Base-by-base conservation (phyloP, 1,284 basidiomycete genomes). In the Anthracocystis panici-leucophaei region DNA sequence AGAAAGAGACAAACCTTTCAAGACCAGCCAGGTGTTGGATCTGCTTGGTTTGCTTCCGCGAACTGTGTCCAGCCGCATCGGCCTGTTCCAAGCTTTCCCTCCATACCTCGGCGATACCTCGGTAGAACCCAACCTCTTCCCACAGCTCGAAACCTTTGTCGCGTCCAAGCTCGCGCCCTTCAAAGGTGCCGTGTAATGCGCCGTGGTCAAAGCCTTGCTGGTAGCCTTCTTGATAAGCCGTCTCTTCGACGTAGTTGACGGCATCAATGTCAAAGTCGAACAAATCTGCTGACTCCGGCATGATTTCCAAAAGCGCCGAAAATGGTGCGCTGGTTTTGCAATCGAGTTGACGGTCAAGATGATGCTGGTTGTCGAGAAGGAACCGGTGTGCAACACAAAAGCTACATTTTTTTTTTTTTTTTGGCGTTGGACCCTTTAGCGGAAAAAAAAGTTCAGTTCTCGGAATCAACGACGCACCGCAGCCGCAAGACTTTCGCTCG, bases 71-170 rank as follows among this genome's bases (percentile, higher is more conserved):
- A 16, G 44, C 46, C 38, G 49, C 56, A 29, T 73, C 66, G 14
- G 62, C 63, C 48, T 60, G 72, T 31, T 72, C 54, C 40, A 78
- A 20, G n/a, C 57, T 38, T 20, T 60, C 50, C 48, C 57, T 52
- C 92, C 93, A 97, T 65, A 91, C 89, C 57, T 81, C 74, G 4
- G 93, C 93, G 81, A 92, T 92, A 3, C 94, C 95, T 80, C 93
- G 89, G 83, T 96, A 96, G 83, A 92, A 97, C 2, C 93, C 95
- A 7, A 98, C 89, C 85, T 98, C 96, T 85, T 97, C 94, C 94
- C 95, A 97, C 84, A 97, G 90, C 86, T 96, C 94, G 85, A 92
- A 97, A 0, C 93, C 94, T 83, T 97, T 95, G 81, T 94, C 91
- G 68, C 91, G 89, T 1, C 95, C 96, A 5, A 97, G 88, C 3